Evolutionary conservation across 2,329 filamentous ascomycete genomes (phyloP).

Genomic region (Samsoniella hepiali): DNA sequence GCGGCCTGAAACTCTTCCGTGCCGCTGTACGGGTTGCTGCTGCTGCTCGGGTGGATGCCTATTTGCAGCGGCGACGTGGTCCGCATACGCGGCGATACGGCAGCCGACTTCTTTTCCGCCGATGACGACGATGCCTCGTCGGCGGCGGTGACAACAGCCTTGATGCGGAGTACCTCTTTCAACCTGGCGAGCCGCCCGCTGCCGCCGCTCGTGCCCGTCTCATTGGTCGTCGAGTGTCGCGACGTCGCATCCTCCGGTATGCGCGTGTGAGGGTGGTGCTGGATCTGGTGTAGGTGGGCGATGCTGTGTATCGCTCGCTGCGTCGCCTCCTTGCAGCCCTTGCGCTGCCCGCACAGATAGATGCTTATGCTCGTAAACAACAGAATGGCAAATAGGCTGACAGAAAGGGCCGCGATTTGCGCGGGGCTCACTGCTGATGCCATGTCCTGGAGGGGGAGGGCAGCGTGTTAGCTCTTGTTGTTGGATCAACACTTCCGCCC

Average conservation of each 20-base stretch:
- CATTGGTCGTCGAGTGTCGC: not conserved
- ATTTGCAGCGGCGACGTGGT: slow-evolving; percentile 7
- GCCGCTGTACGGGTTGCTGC: not conserved
- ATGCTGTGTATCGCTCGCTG: not conserved
- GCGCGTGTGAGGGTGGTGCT: not conserved
- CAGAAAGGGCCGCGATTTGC: slow-evolving; percentile 57
- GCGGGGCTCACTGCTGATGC: slow-evolving; percentile 33
- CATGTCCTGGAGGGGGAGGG: not conserved
- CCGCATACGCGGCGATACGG: not conserved
- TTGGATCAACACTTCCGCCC: not conserved
- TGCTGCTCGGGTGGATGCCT: not conserved
- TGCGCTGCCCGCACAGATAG: slow-evolving; percentile 45
- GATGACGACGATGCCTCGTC: not conserved
- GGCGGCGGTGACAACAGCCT: not conserved
- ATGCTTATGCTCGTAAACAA: slow-evolving; percentile 43
- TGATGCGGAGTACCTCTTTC: not conserved
- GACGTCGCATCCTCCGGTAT: not conserved
- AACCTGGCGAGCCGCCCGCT: not conserved
- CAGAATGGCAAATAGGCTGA: slow-evolving; percentile 48
- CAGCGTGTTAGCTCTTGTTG: no score
- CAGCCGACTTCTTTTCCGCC: not conserved
- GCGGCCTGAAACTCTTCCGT: slow-evolving; percentile 15
- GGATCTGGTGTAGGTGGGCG: not conserved
- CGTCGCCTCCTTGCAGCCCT: slow-evolving; percentile 30
- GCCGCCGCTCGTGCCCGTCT: not conserved